Evolutionary conservation across 2,329 filamentous ascomycete species (phyloP), one percentile per base, ranked within the genome.

Genomic region (Penicillium glabrum): DNA sequence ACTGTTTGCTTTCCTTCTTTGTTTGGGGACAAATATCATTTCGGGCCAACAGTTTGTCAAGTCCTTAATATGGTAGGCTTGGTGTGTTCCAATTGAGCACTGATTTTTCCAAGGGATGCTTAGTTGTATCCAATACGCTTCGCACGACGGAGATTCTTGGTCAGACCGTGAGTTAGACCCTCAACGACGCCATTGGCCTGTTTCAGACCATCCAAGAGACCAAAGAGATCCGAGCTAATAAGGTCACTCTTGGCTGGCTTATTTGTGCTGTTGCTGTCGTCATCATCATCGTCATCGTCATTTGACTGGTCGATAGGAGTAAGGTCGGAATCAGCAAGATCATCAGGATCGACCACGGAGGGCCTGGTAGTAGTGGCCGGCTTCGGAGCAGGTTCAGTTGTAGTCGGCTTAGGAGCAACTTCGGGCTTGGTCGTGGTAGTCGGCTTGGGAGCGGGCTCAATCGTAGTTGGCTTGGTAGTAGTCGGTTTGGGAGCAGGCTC

Each of bases 91-190:
- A 41, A 41, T 6, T 41, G 19, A 41, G 19, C 19, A 13, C 5
- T 19, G 19, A 14, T 6, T 10, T 6, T 37, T 41, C 10, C 19
- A 23, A 14, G 19, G 3, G 13, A 39, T 33, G 9, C 16, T 50
- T 50, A 50, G 23, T 50, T 50, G 23, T 50, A 27, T 27, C 33
- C 50, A 33, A 59, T 56, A 14, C 59, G 61, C 21, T 53, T 50
- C 16, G 47, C 61, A 14, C 53, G 59, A 19, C 61, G 61, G 29
- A 63, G 54, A 27, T 56, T 59, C 26, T 58, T 58, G 6, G 49
- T 58, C 31, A 61, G 43, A 23, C 53, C 53, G 7, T 58, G 43
- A 9, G 56, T 45, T n/a, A 53, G 10, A 23, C 33, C 33, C 3
- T 41, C 14, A 6, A 56, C 46, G 33, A 51, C 24, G 8, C 43